These are phyloP conservation scores for Capronia americana DNA, from an alignment of 2,329 filamentous ascomycete genomes.

Conservation along the genomic window DNA sequence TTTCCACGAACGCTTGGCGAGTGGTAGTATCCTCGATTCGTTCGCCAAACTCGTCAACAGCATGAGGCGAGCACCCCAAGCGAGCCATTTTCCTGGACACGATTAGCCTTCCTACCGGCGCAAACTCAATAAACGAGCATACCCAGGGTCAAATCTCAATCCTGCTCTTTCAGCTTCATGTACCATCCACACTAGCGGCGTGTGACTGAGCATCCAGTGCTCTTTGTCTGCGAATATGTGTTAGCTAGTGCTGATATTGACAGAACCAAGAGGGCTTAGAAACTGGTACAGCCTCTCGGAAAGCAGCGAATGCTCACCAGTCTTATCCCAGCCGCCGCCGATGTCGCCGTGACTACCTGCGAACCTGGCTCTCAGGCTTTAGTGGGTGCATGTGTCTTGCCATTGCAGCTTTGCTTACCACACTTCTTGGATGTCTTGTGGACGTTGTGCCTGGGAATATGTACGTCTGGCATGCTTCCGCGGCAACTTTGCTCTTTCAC, in stretches of 20 bases:
- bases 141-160: constrained; percentile 71
- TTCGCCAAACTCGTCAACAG: constrained; percentile 31
- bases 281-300: too few relatives aligned
- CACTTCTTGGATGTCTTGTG: constrained; percentile 78
- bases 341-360: constrained; percentile 79
- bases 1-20: constrained; percentile 57
- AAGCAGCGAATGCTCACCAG: not conserved
- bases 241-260: not conserved
- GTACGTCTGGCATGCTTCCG: constrained; percentile 34
- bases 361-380: constrained; percentile 56
- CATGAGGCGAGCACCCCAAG: constrained; percentile 64
- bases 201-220: constrained; percentile 66
- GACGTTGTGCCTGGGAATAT: constrained; percentile 45
- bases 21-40: constrained; percentile 20
- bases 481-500: constrained; percentile 12
- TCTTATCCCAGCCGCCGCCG: constrained; percentile 65
- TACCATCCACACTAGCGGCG: constrained; percentile 74
- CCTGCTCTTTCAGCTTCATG: constrained; percentile 69
- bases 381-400: not conserved
- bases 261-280: not conserved
- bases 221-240: constrained; percentile 54
- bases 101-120: constrained; percentile 30
- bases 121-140: constrained; percentile 47
- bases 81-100: constrained; percentile 32
- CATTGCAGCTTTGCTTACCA: constrained; percentile 38